phyloP scores from a whole-genome alignment of 139 green algal species.

The Coelastrella sp. region DNA sequence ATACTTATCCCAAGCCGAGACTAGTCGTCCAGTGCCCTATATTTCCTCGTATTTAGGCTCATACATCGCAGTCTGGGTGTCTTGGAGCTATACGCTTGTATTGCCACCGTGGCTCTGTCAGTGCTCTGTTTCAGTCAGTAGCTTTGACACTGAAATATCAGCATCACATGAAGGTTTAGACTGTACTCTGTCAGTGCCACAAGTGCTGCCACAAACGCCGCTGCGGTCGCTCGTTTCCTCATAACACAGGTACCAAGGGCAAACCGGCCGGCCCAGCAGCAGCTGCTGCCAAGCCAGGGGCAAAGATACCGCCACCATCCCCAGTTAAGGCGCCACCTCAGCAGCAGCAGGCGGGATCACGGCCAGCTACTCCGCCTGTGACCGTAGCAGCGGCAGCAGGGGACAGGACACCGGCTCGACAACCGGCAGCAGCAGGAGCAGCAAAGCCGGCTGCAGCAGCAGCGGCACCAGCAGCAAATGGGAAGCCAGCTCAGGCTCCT shows the following conservation, averaged over 20 bases:
- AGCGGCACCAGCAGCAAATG: not conserved
- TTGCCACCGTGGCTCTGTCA: too few relatives aligned
- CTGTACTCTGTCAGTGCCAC: too few relatives aligned
- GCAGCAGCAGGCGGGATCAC: not conserved
- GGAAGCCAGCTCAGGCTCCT: not conserved
- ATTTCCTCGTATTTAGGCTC: too few relatives aligned
- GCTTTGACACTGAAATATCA: too few relatives aligned
- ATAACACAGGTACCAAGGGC: too few relatives aligned
- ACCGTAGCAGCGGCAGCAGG: not conserved
- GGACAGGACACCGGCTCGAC: not conserved
- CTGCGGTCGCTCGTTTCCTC: too few relatives aligned
- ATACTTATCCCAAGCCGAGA: too few relatives aligned
- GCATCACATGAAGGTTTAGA: too few relatives aligned
- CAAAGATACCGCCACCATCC: not conserved
- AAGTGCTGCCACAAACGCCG: not conserved
- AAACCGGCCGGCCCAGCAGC: not conserved
- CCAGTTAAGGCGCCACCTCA: not conserved
- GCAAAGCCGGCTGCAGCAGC: not conserved
- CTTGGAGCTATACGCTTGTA: too few relatives aligned
- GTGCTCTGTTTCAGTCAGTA: too few relatives aligned
- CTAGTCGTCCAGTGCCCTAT: too few relatives aligned
- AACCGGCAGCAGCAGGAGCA: not conserved
- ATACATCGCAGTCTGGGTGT: too few relatives aligned
- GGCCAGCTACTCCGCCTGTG: not conserved
- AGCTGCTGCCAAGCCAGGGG: conserved; percentile 1